Evolutionary conservation across 441 rosid genomes (phyloP).

Genomic region (Gossypium schwendimanii): DNA sequence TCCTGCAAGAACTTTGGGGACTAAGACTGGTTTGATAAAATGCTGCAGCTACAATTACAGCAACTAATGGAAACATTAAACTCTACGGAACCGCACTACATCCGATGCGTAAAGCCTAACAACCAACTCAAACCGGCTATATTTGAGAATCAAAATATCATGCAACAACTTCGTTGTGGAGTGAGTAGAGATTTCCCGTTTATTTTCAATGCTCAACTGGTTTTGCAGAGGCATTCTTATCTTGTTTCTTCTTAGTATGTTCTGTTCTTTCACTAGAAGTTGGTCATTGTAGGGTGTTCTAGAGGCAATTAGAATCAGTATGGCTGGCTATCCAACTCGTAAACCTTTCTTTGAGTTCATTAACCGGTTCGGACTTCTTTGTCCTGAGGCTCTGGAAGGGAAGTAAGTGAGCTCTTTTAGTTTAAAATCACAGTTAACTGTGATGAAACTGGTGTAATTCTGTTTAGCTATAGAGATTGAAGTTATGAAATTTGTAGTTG

Average conservation of each 20-base stretch:
- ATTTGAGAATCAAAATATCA: constrained; percentile 91
- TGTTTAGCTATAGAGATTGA: constrained; percentile 8
- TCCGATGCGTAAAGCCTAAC: constrained; percentile 97
- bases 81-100: constrained; percentile 94
- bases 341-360: constrained; percentile 81
- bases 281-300: constrained; percentile 74
- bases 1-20: constrained; percentile 11
- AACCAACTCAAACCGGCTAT: constrained; percentile 84
- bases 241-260: constrained; percentile 2
- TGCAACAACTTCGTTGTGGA: constrained; percentile 97
- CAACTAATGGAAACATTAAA: constrained; percentile 83
- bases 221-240: neutral
- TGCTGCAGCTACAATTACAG: constrained; percentile 87
- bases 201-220: constrained; percentile 9
- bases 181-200: constrained; percentile 43
- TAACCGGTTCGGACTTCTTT: constrained; percentile 87
- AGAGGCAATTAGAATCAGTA: constrained; percentile 96
- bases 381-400: constrained; percentile 63
- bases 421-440: constrained; percentile 1
- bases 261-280: constrained; percentile 6
- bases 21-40: constrained; percentile 21
- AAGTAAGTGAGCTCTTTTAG: constrained; percentile 46
- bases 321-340: constrained; percentile 98
- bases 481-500: constrained; percentile 11
- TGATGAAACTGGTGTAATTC: constrained; percentile 1